A percentile compares a stretch with the other conserved stretches of the same genome.
Evolutionary conservation across 345 rosid species (phyloP).

Genomic region (Pugionium dolabratum): DNA sequence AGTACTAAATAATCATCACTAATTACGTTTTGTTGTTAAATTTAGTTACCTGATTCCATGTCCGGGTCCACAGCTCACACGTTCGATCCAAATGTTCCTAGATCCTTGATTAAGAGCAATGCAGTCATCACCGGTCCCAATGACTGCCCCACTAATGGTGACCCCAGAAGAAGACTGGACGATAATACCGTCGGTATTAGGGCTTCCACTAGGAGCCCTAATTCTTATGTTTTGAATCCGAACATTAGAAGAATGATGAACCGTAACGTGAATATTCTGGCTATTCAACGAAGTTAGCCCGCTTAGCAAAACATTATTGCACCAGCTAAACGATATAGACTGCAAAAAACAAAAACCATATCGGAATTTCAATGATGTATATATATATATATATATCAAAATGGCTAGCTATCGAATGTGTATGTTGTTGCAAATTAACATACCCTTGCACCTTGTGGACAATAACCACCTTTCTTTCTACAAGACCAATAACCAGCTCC

Average conservation of each 20-base stretch:
- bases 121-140: slow-evolving; percentile 65
- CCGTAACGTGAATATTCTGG: slow-evolving; percentile 49
- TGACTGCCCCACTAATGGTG: slow-evolving; percentile 41
- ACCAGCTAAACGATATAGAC: slow-evolving; percentile 49
- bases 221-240: slow-evolving; percentile 44
- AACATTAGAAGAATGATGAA: slow-evolving; percentile 48
- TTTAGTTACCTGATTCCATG: slow-evolving; percentile 57
- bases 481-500: slow-evolving; percentile 54
- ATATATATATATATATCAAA: neutral
- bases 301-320: slow-evolving; percentile 43
- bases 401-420: neutral
- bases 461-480: slow-evolving; percentile 32
- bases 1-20: too few species aligned
- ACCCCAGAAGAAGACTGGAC: slow-evolving; percentile 49
- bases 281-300: slow-evolving; percentile 57
- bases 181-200: slow-evolving; percentile 64
- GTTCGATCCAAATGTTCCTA: slow-evolving; percentile 47
- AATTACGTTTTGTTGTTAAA: too few species aligned
- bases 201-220: slow-evolving; percentile 51
- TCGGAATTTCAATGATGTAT: neutral
- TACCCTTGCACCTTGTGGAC: slow-evolving; percentile 49
- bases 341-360: slow-evolving; percentile 25
- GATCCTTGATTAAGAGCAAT: slow-evolving; percentile 59
- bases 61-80: slow-evolving; percentile 63
- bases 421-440: slow-evolving; percentile 1